Evolutionary conservation across 129 eudicot species (phyloP).

Genomic region (Escallonia rubra): DNA sequence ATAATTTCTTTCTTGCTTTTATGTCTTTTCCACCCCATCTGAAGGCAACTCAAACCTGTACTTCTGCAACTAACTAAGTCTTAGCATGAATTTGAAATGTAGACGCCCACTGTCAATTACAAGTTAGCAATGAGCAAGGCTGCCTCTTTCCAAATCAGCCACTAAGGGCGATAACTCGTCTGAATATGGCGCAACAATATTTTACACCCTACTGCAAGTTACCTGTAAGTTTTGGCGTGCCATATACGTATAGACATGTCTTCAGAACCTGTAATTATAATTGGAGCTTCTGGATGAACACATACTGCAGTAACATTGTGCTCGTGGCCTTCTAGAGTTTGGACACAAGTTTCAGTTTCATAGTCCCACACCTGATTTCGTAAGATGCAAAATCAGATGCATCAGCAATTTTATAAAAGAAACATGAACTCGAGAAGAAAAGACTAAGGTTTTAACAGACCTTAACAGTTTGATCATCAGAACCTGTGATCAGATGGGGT

Average conservation of each 20-base stretch:
- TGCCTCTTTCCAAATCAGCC: no score
- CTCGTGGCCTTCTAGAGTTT: conserved; percentile 74
- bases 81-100: neutral
- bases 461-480: conserved; percentile 91
- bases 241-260: conserved; percentile 55
- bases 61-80: neutral
- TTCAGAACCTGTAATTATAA: conserved; percentile 74
- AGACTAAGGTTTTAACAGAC: conserved; percentile 19
- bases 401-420: conserved; percentile 4
- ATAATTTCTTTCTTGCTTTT: no score
- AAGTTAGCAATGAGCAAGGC: neutral
- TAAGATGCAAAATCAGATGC: neutral
- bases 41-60: neutral
- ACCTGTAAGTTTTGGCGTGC: conserved; percentile 46
- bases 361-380: conserved; percentile 68
- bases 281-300: conserved; percentile 75
- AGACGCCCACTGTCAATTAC: neutral
- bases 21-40: no score
- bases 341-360: conserved; percentile 60
- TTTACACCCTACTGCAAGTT: neutral
- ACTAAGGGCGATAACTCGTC: neutral
- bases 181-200: neutral
- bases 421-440: conserved; percentile 4
- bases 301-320: conserved; percentile 75
- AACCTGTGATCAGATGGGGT: conserved; percentile 64